Conservation (phyloP, 108 stramenopile genomes). For the Stephanodiscus triporus region DNA sequence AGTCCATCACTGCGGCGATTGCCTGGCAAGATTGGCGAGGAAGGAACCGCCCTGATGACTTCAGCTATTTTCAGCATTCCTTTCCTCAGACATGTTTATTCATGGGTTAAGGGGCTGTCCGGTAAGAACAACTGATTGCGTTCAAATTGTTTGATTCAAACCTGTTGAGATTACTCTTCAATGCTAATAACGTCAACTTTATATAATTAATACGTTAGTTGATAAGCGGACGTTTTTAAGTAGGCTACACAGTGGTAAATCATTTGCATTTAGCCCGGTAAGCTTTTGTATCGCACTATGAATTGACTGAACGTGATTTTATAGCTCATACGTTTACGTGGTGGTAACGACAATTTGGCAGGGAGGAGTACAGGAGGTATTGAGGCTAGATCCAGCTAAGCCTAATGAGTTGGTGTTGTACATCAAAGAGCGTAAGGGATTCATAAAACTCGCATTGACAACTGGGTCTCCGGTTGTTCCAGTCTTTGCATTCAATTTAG, state of each 20-base stretch:
- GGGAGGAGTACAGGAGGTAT: conserved; percentile 70
- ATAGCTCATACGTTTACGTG: background rate
- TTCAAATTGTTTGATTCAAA: too few relatives aligned
- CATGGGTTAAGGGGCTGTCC: conserved; percentile 26
- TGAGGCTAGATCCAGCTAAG: conserved; percentile 43
- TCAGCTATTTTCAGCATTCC: conserved; percentile 55
- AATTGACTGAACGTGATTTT: background rate
- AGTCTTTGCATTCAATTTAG: conserved; percentile 70
- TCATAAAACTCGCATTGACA: conserved; percentile 77
- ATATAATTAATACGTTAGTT: conserved; percentile 22
- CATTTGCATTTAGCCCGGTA: conserved; percentile 55
- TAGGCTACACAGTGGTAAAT: conserved; percentile 39
- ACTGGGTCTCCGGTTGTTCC: conserved; percentile 87
- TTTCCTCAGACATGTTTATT: conserved; percentile 60
- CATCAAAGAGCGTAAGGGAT: conserved; percentile 82
- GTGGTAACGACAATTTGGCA: background rate
- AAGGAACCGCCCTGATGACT: conserved; percentile 46
- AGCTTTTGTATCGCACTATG: background rate
- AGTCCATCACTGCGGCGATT: conserved; percentile 36
- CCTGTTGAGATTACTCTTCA: background rate
- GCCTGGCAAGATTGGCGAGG: conserved; percentile 42
- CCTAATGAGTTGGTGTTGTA: conserved; percentile 56
- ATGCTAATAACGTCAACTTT: background rate
- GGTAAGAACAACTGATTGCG: background rate
- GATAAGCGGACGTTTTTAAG: conserved; percentile 55